These are phyloP conservation scores for Sideroxylon spinosum DNA, from an alignment of 179 eudicot species.

Conservation along the genomic window DNA sequence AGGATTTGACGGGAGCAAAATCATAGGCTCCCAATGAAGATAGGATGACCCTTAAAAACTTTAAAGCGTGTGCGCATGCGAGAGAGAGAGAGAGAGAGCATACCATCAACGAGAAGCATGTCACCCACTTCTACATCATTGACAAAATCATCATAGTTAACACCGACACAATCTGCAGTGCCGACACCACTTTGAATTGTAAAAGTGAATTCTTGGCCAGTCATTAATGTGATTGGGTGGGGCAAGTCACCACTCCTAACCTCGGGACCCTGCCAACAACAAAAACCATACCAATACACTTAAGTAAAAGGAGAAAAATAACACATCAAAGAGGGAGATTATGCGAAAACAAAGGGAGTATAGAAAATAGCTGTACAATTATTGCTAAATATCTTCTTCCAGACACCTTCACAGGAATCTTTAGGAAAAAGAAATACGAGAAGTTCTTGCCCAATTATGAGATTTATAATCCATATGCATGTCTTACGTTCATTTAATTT, in stretches of 20 bases:
- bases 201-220: conserved; percentile 67
- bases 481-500: neutral
- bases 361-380: neutral
- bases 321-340: neutral
- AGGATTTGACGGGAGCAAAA: neutral
- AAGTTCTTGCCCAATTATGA: neutral
- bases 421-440: neutral
- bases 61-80: neutral
- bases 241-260: conserved; percentile 88
- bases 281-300: conserved; percentile 8
- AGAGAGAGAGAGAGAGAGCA: neutral
- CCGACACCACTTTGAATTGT: conserved; percentile 76
- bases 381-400: neutral
- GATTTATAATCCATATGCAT: neutral
- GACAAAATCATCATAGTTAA: conserved; percentile 75
- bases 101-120: conserved; percentile 81
- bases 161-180: conserved; percentile 60
- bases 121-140: conserved; percentile 79
- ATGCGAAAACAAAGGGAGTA: neutral
- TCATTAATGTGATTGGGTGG: conserved; percentile 51
- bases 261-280: conserved; percentile 63
- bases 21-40: neutral
- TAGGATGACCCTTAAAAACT: neutral
- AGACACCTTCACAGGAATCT: neutral
- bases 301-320: neutral